These are phyloP conservation scores for Amanita rubescens DNA, from an alignment of 768 basidiomycete species.

Conservation along the genomic window DNA sequence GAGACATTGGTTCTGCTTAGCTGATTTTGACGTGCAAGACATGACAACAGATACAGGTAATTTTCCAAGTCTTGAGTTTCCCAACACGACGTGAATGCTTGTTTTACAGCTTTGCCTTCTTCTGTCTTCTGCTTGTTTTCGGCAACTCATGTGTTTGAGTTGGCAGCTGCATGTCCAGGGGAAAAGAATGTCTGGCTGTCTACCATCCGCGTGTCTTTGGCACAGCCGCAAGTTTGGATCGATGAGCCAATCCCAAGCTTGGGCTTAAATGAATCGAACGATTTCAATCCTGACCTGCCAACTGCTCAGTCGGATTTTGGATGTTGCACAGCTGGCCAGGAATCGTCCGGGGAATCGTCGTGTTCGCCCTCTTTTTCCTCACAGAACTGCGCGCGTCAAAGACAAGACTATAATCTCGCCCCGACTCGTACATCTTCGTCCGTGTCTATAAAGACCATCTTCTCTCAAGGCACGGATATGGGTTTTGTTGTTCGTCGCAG, in stretches of 20 bases:
- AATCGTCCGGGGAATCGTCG: conserved; percentile 11
- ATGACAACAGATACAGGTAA: conserved; percentile 67
- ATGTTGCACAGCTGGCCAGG: background rate
- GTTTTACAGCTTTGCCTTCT: conserved; percentile 62
- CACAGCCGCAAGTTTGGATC: conserved; percentile 39
- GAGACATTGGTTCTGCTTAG: conserved; percentile 80
- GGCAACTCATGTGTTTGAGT: conserved; percentile 70
- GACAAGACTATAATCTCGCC: conserved; percentile 13
- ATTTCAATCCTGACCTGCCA: background rate
- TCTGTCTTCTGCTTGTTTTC: conserved; percentile 72
- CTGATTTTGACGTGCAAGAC: conserved; percentile 64
- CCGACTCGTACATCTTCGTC: conserved; percentile 56
- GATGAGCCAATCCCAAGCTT: conserved; percentile 63
- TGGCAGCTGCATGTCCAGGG: conserved; percentile 74
- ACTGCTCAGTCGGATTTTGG: background rate
- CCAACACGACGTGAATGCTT: conserved; percentile 2
- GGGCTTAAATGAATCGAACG: background rate
- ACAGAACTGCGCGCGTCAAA: conserved; percentile 11
- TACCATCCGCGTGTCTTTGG: conserved; percentile 49
- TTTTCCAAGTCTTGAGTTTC: conserved; percentile 21
- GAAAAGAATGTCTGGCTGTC: conserved; percentile 88
- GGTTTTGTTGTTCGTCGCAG: conserved; percentile 63
- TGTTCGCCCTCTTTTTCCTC: conserved; percentile 22
- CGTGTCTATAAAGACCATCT: conserved; percentile 55
- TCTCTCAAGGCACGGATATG: conserved; percentile 44